Evolutionary conservation across 2,329 filamentous ascomycete genomes (phyloP), one percentile per base, ranked within the genome.

Genomic region (Ceratocystis cubensis): DNA sequence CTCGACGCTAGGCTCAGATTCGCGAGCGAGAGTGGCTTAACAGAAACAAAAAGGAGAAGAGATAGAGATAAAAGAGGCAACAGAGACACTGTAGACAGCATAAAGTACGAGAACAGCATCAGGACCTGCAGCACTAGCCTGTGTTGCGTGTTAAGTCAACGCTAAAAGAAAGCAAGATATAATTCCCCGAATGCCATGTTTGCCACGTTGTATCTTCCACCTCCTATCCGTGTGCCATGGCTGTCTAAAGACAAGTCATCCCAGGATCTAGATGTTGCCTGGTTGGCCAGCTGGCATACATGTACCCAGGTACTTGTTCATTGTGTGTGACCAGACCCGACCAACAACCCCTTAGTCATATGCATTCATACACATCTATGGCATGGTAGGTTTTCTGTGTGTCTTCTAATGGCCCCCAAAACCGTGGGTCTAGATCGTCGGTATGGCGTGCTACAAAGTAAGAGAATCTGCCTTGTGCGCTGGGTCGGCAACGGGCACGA

Each of bases 201-300:
- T 57, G 17, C 13, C 28, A 28, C 13, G n/a, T 57, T 15, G 53
- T 41, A 41, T 15, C 10, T 13, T 5, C 37, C 37, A 8, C 37
- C 53, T 33, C 30, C 13, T n/a, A 17, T 57, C 22, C 28, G 17
- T 25, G 8, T 22, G 22, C n/a, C 37, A 41, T 41, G 37, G 13
- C 3, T 15, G 37, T 41, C 3, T 15, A 41, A 41, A 15, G 37
- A 41, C 22, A 33, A 57, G 53, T 57, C 17, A 25, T 7, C 13
- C 13, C 53, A 41, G 53, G 53, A 57, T 57, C 22, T 28, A 57
- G 25, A 28, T 13, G 22, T 57, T 28, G 53, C 22, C 53, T 5
- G 33, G 53, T 28, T 28, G 53, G 25, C 53, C 10, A 57, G 53
- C 53, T 57, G 25, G 53, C 53, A 57, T 57, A 57, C 53, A 30